These are phyloP conservation scores for Colletotrichum orchidophilum DNA, from an alignment of 2,329 filamentous ascomycete genomes.

Conservation along the genomic window DNA sequence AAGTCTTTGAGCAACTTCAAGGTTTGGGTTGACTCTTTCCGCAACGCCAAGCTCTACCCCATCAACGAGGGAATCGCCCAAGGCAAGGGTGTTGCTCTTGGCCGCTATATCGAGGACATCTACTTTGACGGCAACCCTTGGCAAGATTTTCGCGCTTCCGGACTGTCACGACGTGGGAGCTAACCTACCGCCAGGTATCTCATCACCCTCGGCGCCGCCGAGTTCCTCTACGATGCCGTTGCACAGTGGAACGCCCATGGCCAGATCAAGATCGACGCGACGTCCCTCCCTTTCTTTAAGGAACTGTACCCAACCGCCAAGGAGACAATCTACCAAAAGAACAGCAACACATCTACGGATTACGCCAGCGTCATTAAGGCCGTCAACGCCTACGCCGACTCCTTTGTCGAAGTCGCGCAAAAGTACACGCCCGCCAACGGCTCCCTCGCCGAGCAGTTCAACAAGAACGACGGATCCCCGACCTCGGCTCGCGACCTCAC, in stretches of 20 bases:
- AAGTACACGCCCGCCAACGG: constrained; percentile 59
- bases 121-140: constrained; percentile 68
- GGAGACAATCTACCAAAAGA: constrained; percentile 55
- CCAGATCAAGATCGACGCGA: constrained; percentile 57
- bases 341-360: constrained; percentile 40
- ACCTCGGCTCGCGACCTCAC: constrained; percentile 58
- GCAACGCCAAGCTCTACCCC: constrained; percentile 54
- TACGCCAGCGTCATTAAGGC: constrained; percentile 56
- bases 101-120: constrained; percentile 60
- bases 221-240: constrained; percentile 66
- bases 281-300: constrained; percentile 65
- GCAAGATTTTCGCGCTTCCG: constrained; percentile 37
- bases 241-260: constrained; percentile 61
- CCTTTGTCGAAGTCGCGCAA: constrained; percentile 57
- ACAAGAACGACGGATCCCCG: constrained; percentile 48
- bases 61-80: constrained; percentile 59
- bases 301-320: constrained; percentile 58
- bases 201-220: constrained; percentile 64
- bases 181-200: constrained; percentile 47
- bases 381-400: constrained; percentile 63
- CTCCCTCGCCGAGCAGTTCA: constrained; percentile 59
- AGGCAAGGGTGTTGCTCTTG: constrained; percentile 53
- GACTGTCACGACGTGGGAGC: background rate
- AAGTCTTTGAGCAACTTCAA: constrained; percentile 65
- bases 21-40: constrained; percentile 63